Conservation (phyloP, 2,329 filamentous ascomycete genomes). For the Paraconiothyrium sp. region DNA sequence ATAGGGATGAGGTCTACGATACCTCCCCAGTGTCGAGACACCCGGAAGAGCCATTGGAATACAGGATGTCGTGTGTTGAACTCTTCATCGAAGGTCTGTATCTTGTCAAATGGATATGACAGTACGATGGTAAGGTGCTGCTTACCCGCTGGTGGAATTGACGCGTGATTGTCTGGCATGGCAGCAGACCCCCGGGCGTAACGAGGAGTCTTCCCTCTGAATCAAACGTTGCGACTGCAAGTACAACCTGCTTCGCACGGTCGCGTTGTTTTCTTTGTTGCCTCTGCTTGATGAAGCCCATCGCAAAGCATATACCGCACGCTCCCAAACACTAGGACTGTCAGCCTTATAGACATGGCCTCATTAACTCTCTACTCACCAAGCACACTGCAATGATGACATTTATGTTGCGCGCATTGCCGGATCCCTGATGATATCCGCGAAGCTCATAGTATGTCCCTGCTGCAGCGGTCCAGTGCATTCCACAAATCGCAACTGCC, state of each 20-base stretch:
- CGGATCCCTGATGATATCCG: slow-evolving; percentile 54
- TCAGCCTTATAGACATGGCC: slow-evolving; percentile 75
- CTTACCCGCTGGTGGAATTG: slow-evolving; percentile 50
- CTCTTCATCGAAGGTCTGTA: slow-evolving; percentile 71
- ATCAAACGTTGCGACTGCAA: slow-evolving; percentile 73
- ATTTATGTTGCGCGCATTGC: slow-evolving; percentile 66
- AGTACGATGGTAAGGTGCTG: slow-evolving; percentile 65
- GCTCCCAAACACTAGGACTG: slow-evolving; percentile 50
- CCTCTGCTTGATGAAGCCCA: slow-evolving; percentile 49
- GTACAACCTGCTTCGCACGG: slow-evolving; percentile 63
- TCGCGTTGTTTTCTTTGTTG: slow-evolving; percentile 52
- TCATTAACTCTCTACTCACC: slow-evolving; percentile 66
- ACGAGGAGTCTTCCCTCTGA: slow-evolving; percentile 72
- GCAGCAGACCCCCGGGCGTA: slow-evolving; percentile 73
- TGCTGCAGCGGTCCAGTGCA: slow-evolving; percentile 84
- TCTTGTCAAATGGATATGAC: slow-evolving; percentile 20
- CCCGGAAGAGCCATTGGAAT: slow-evolving; percentile 88
- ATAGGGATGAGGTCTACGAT: slow-evolving; percentile 73
- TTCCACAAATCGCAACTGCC: slow-evolving; percentile 79
- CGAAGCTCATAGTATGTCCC: slow-evolving; percentile 73
- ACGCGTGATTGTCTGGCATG: slow-evolving; percentile 80
- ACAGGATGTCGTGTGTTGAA: slow-evolving; percentile 80
- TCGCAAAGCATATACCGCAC: slow-evolving; percentile 47
- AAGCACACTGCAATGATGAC: slow-evolving; percentile 75
- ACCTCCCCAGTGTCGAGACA: slow-evolving; percentile 78